Percentiles rank a stretch among this genome's conserved stretches.
Conservation (phyloP, 129 eudicot species). For the Helianthus tuberosus region DNA sequence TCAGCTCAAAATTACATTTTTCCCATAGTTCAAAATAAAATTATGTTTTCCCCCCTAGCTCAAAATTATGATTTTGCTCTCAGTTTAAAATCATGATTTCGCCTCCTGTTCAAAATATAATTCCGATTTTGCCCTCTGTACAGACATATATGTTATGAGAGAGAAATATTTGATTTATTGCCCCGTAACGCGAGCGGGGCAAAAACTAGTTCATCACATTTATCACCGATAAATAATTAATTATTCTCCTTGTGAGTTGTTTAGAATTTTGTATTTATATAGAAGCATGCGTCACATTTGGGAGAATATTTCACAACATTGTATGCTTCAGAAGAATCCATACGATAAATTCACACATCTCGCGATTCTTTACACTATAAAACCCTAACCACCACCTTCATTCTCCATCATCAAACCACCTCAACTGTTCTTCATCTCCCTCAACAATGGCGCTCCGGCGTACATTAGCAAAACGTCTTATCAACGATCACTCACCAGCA, state of each 20-base stretch:
- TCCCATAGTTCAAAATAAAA: too few relatives aligned
- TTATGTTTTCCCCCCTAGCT: too few relatives aligned
- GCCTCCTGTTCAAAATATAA: too few relatives aligned
- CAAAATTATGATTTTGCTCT: too few relatives aligned
- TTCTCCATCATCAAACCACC: constrained; percentile 6
- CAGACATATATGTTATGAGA: too few relatives aligned
- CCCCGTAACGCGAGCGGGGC: too few relatives aligned
- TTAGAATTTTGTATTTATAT: background rate
- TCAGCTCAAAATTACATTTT: too few relatives aligned
- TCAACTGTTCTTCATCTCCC: constrained; percentile 1
- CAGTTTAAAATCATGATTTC: too few relatives aligned
- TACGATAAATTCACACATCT: constrained; percentile 20
- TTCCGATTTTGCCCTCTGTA: too few relatives aligned
- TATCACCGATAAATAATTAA: background rate
- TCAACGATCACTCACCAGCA: constrained; percentile 17
- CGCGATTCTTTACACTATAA: constrained; percentile 27
- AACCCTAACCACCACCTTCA: constrained; percentile 17
- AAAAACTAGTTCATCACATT: too few relatives aligned
- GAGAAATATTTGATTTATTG: too few relatives aligned
- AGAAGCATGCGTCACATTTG: constrained; percentile 10
- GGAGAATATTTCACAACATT: background rate
- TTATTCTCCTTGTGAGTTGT: background rate
- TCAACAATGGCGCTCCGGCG: constrained; percentile 66
- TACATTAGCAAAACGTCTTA: constrained; percentile 55
- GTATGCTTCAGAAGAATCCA: background rate